phyloP scores from a whole-genome alignment of 2,329 filamentous ascomycete genomes.

The Ascochyta rabiei region DNA sequence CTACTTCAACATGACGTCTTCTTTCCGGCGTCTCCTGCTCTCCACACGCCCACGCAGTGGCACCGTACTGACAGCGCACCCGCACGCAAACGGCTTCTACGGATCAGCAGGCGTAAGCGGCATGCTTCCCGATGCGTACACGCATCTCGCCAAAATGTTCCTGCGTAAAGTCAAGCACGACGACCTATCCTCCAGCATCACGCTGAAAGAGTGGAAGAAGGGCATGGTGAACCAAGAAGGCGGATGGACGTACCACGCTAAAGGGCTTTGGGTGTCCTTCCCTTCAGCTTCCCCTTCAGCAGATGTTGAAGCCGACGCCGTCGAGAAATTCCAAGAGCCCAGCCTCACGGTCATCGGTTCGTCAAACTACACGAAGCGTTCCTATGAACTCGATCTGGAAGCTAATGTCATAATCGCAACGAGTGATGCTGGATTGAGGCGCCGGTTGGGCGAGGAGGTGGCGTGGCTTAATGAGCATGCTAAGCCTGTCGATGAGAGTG shows the following conservation, averaged over 20 bases:
- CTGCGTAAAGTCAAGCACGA: slow-evolving; percentile 66
- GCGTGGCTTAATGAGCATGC: slow-evolving; percentile 79
- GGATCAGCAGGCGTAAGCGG: slow-evolving; percentile 85
- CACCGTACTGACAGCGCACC: slow-evolving; percentile 89
- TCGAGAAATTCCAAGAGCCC: slow-evolving; percentile 63
- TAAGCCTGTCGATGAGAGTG: slow-evolving; percentile 70
- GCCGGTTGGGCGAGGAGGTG: slow-evolving; percentile 78
- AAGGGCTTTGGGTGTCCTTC: slow-evolving; percentile 89
- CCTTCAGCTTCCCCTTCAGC: slow-evolving; percentile 47
- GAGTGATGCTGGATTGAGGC: slow-evolving; percentile 72
- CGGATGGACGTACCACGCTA: slow-evolving; percentile 98
- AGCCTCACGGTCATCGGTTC: slow-evolving; percentile 85
- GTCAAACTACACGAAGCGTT: slow-evolving; percentile 94
- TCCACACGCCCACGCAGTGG: slow-evolving; percentile 71
- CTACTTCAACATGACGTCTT: slow-evolving; percentile 95
- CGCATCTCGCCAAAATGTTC: slow-evolving; percentile 82
- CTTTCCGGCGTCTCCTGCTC: slow-evolving; percentile 79
- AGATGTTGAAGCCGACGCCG: slow-evolving; percentile 50
- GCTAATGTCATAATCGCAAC: slow-evolving; percentile 88
- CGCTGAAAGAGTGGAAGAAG: slow-evolving; percentile 84
- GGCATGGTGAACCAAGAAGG: slow-evolving; percentile 80
- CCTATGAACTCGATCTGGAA: slow-evolving; percentile 90
- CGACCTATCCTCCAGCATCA: slow-evolving; percentile 64
- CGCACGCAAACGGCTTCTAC: slow-evolving; percentile 95
- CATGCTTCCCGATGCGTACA: slow-evolving; percentile 90